Evolutionary conservation across 1,139 yeast species (phyloP).

Genomic region (Magnusiomyces magnusii): DNA sequence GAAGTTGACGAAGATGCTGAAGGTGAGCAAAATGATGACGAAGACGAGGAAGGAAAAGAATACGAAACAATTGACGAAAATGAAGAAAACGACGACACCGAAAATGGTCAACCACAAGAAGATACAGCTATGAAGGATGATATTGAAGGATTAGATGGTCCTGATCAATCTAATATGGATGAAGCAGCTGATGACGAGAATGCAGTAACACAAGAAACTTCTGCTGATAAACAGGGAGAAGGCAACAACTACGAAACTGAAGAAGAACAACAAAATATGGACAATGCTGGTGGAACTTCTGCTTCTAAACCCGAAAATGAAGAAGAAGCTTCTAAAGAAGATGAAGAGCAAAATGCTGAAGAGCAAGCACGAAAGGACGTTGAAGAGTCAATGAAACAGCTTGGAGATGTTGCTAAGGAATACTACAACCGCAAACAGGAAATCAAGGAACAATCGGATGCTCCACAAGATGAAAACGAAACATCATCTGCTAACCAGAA

Average conservation of each 20-base stretch:
- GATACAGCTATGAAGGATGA: conserved; percentile 23
- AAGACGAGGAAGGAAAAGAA: conserved; percentile 37
- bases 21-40: conserved; percentile 60
- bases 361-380: conserved; percentile 67
- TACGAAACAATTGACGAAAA: conserved; percentile 19
- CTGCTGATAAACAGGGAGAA: conserved; percentile 57
- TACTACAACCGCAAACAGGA: conserved; percentile 89
- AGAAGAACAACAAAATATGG: conserved; percentile 45
- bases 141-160: conserved; percentile 34
- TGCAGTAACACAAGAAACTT: conserved; percentile 57
- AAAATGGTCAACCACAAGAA: conserved; percentile 17
- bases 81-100: conserved; percentile 25
- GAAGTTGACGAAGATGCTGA: conserved; percentile 67
- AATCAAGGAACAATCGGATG: conserved; percentile 45
- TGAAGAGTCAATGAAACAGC: conserved; percentile 72
- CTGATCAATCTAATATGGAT: conserved; percentile 46
- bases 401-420: conserved; percentile 87
- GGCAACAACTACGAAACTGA: conserved; percentile 67
- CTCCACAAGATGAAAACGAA: conserved; percentile 34
- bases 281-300: conserved; percentile 22
- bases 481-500: conserved; percentile 43
- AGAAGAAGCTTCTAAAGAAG: conserved; percentile 13
- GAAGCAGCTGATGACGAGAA: conserved; percentile 33
- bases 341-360: conserved; percentile 31
- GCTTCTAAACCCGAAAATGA: conserved; percentile 21